Evolutionary conservation across 176 grass and related monocot species (phyloP).

Genomic region (Triticum urartu): DNA sequence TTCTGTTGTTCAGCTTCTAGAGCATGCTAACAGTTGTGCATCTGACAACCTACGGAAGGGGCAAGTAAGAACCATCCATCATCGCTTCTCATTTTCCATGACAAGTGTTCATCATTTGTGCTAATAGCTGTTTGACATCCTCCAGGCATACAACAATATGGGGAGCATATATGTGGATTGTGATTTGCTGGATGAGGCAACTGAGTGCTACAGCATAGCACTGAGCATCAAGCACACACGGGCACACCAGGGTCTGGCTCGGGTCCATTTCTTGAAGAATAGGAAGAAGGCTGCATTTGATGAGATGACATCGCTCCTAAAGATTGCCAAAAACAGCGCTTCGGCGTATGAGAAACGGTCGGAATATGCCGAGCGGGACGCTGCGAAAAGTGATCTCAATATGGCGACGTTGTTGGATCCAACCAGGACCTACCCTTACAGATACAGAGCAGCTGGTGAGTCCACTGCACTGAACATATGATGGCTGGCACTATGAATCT

Average conservation of each 20-base stretch:
- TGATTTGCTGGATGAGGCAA: conserved; percentile 83
- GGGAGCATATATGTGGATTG: conserved; percentile 93
- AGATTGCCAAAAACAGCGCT: conserved; percentile 74
- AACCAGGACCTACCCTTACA: conserved; percentile 88
- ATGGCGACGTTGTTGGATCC: conserved; percentile 74
- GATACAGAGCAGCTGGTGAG: conserved; percentile 95
- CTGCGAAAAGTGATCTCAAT: conserved; percentile 75
- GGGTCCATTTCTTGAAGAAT: conserved; percentile 78
- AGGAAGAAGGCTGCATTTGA: conserved; percentile 78
- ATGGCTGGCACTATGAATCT: neutral
- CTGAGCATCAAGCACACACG: conserved; percentile 90
- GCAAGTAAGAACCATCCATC: conserved; percentile 51
- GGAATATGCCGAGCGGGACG: conserved; percentile 84
- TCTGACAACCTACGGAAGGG: conserved; percentile 98
- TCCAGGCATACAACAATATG: conserved; percentile 97
- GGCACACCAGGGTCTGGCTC: conserved; percentile 93
- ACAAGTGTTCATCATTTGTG: neutral
- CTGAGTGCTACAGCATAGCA: conserved; percentile 80
- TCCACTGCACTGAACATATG: neutral
- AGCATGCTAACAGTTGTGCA: conserved; percentile 80
- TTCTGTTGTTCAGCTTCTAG: conserved; percentile 80
- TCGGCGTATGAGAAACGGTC: conserved; percentile 94
- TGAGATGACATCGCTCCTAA: conserved; percentile 84
- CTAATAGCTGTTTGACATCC: neutral
- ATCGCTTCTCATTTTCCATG: neutral